A percentile compares a stretch with the other conserved stretches of the same genome.
phyloP scores from a whole-genome alignment of 495 filamentous ascomycete species.

The Penicilliopsis zonata region DNA sequence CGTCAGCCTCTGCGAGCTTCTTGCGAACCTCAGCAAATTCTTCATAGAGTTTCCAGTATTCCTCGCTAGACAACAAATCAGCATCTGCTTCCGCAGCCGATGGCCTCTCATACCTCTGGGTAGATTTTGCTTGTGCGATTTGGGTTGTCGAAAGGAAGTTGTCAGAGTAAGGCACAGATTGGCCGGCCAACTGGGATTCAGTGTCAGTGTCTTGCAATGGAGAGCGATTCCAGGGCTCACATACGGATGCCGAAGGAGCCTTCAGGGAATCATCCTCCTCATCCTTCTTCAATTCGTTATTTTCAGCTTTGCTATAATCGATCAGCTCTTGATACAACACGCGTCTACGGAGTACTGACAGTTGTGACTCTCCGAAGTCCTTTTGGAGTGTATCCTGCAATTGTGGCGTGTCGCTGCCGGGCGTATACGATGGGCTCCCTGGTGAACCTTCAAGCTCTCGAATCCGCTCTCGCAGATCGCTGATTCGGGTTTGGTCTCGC shows the following conservation, averaged over 20 bases:
- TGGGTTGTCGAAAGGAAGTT: conserved; percentile 22
- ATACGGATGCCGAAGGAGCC: conserved; percentile 16
- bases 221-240: background rate
- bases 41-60: conserved; percentile 37
- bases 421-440: conserved; percentile 25
- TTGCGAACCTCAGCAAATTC: conserved; percentile 27
- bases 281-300: conserved; percentile 30
- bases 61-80: conserved; percentile 22
- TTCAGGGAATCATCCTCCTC: conserved; percentile 27
- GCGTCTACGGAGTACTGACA: conserved; percentile 14
- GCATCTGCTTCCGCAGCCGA: conserved; percentile 1
- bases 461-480: conserved; percentile 40
- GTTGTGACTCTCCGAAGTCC: conserved; percentile 31
- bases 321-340: conserved; percentile 8
- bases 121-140: conserved; percentile 23
- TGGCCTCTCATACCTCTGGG: conserved; percentile 20
- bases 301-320: conserved; percentile 25
- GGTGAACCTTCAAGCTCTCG: conserved; percentile 36
- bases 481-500: conserved; percentile 40
- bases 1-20: conserved; percentile 29
- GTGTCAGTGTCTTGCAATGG: conserved; percentile 1
- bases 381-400: conserved; percentile 32
- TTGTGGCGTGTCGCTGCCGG: conserved; percentile 27
- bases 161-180: conserved; percentile 25
- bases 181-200: conserved; percentile 15